These are phyloP conservation scores for Neurospora sp. DNA, from an alignment of 2,329 filamentous ascomycete species.

Conservation along the genomic window DNA sequence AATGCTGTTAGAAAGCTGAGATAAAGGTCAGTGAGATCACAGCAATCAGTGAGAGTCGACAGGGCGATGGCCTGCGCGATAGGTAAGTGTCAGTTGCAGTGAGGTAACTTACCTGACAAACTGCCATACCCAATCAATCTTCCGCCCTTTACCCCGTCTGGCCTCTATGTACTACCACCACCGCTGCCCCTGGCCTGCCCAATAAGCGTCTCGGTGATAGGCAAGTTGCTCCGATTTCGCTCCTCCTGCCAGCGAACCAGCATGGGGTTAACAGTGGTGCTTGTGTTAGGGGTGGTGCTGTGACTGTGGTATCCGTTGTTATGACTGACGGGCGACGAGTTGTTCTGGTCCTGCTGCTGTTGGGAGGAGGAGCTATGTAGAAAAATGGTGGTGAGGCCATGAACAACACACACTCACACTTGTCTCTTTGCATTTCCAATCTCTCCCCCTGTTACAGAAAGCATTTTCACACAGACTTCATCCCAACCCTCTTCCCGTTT, in stretches of 20 bases:
- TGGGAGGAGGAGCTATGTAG: background rate
- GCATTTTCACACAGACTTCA: background rate
- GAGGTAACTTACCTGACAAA: background rate
- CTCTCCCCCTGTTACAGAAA: background rate
- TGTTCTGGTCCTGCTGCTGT: background rate
- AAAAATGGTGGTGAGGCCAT: background rate
- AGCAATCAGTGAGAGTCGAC: background rate
- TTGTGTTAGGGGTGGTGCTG: background rate
- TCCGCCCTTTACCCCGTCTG: background rate
- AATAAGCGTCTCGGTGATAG: constrained; percentile 16
- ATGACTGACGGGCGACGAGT: background rate
- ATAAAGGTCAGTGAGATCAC: background rate
- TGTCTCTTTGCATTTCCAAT: background rate
- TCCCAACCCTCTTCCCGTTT: background rate
- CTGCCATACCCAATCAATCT: background rate
- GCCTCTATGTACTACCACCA: background rate
- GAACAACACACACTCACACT: background rate
- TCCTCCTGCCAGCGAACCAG: constrained; percentile 16
- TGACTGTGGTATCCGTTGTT: background rate
- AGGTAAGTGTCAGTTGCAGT: background rate
- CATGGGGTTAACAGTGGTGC: constrained; percentile 11
- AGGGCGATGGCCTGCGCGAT: background rate
- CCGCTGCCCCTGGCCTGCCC: background rate
- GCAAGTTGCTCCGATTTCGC: constrained; percentile 13
- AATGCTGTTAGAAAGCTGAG: background rate